Evolutionary conservation across 129 eudicot genomes (phyloP), one percentile per base, ranked within the genome.

Genomic region (Calendula officinalis): DNA sequence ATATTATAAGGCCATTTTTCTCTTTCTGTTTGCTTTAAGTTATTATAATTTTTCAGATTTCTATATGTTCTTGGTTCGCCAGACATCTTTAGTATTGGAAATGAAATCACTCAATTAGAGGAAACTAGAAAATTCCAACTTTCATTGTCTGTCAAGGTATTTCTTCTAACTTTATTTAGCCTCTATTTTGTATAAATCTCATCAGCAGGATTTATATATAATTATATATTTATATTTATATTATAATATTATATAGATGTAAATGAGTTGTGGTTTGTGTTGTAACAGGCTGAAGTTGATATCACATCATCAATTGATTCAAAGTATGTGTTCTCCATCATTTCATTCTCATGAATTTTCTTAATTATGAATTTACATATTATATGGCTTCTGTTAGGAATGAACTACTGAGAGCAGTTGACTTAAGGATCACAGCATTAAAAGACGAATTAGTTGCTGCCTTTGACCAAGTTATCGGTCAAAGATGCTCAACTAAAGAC

Each of bases 341-440:
- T 43, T 64, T 63, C 22, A 36, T 66, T 53, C 8, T 70, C 30
- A 37, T 60, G 5, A 6, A 17, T 22, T 62, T 43, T 73, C 64
- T 73, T 36, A 2, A 5, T 14, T 16, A 14, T 15, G 11, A 17
- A 1, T 57, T 57, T 57, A 76, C 38, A 46, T 64, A 51, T 42
- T 54, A 33, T 33, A 58, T 80, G 70, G 30, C 62, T 72, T 55
- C 66, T 81, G 35, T 65, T 81, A 94, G 99, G 80, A 86, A 94
- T 64, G 97, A 89, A 70, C 66, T 94, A 78, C 68, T 94, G 56
- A 82, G 79, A 62, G 99, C 94, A 62, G 82, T 94, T 83, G 97
- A 89, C 81, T 76, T 86, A 73, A 83, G 99, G 75, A 83, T 94
- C 35, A 68, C 73, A 5, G 94, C 88, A 34, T 55, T 94, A 42